phyloP scores from a whole-genome alignment of 495 filamentous ascomycete species.

The Thermothielavioides terrestris region DNA sequence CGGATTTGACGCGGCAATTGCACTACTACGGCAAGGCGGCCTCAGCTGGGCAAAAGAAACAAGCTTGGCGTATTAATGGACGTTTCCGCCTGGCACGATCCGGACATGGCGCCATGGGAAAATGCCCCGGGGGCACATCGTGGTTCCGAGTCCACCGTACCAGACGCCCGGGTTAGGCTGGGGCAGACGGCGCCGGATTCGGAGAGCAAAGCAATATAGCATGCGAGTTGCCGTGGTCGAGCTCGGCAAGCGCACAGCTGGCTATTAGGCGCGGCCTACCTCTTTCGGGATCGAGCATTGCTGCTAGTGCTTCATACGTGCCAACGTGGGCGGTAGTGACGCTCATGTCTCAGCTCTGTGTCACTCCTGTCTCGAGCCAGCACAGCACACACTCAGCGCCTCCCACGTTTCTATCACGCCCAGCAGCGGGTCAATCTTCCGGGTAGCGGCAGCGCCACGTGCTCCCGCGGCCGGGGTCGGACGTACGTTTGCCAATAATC shows the following conservation, averaged over 20 bases:
- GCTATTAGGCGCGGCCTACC: constrained; percentile 1
- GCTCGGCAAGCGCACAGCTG: constrained; percentile 1
- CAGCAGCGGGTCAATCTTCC: background rate
- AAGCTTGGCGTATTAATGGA: constrained; percentile 4
- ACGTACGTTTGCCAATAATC: constrained; percentile 13
- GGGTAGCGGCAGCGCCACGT: constrained; percentile 14
- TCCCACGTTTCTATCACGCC: constrained; percentile 13
- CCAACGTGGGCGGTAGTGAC: constrained; percentile 1
- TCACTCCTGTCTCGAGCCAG: constrained; percentile 20
- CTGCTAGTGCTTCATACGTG: constrained; percentile 6
- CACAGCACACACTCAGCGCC: constrained; percentile 5
- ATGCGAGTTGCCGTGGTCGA: background rate
- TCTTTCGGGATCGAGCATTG: background rate
- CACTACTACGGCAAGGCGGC: background rate
- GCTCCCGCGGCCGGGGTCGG: background rate
- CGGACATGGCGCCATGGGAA: background rate
- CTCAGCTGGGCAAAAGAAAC: background rate
- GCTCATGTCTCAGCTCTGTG: constrained; percentile 20
- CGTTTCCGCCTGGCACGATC: background rate
- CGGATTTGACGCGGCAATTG: background rate
- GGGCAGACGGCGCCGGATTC: background rate
- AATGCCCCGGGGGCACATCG: background rate
- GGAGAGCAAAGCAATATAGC: background rate
- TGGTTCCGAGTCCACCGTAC: constrained; percentile 7
- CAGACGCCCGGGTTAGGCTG: constrained; percentile 6